Conservation (phyloP, 2,329 filamentous ascomycete genomes). For the Calonectria montana region DNA sequence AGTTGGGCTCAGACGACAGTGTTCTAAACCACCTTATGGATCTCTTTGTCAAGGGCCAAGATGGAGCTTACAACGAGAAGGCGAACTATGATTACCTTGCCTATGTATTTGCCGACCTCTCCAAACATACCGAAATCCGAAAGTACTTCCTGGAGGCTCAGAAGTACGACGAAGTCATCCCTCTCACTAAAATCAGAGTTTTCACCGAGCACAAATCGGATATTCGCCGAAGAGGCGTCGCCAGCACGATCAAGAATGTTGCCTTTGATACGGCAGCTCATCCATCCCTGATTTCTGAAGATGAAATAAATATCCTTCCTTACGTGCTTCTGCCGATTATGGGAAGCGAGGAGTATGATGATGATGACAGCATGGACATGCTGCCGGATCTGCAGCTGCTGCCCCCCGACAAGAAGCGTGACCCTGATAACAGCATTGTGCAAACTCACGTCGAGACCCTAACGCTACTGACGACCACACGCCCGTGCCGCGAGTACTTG, state of each 20-base stretch:
- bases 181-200: conserved; percentile 90
- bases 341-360: conserved; percentile 87
- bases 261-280: conserved; percentile 86
- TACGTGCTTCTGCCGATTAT: conserved; percentile 91
- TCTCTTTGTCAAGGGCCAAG: conserved; percentile 92
- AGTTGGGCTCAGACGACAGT: conserved; percentile 77
- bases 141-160: conserved; percentile 80
- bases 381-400: conserved; percentile 90
- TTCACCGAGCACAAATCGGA: conserved; percentile 92
- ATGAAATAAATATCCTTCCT: conserved; percentile 83
- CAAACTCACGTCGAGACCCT: conserved; percentile 91
- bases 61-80: conserved; percentile 83
- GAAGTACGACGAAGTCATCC: conserved; percentile 84
- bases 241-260: conserved; percentile 93
- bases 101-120: conserved; percentile 93
- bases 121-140: conserved; percentile 81
- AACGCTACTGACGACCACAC: conserved; percentile 82
- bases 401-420: conserved; percentile 88
- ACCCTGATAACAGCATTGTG: conserved; percentile 80
- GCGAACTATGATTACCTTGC: conserved; percentile 93
- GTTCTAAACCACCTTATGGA: conserved; percentile 94
- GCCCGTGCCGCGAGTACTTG: conserved; percentile 79
- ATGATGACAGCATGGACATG: conserved; percentile 89
- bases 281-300: conserved; percentile 74
- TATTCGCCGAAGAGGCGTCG: conserved; percentile 92